These are phyloP conservation scores for Collybiopsis confluens DNA, from an alignment of 768 basidiomycete genomes.

Conservation along the genomic window DNA sequence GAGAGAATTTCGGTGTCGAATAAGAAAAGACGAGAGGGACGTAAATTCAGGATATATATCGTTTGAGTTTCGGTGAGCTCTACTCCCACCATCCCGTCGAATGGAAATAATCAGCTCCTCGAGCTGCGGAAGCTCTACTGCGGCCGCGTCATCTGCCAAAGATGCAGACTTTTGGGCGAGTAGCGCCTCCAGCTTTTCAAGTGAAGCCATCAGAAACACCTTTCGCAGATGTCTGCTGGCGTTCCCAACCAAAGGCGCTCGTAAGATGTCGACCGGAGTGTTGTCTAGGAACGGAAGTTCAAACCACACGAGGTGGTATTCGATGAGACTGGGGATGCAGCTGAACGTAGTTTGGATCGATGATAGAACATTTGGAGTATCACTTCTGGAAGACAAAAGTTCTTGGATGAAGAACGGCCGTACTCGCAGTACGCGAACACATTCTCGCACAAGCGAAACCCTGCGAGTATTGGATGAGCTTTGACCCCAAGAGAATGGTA, in stretches of 20 bases:
- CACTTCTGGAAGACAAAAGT: neutral
- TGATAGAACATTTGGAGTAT: neutral
- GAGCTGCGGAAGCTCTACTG: constrained; percentile 13
- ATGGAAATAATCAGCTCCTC: neutral
- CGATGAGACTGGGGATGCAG: neutral
- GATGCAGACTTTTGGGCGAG: too few species aligned
- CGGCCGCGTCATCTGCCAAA: constrained; percentile 18
- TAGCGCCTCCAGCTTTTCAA: constrained; percentile 9
- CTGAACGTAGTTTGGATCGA: neutral
- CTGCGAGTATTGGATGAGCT: neutral
- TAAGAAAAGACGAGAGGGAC: neutral
- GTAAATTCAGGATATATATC: neutral
- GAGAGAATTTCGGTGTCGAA: neutral
- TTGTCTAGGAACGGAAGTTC: neutral
- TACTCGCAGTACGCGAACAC: neutral
- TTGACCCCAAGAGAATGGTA: neutral
- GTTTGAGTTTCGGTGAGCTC: neutral
- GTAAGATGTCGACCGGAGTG: constrained; percentile 7
- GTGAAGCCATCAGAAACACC: constrained; percentile 10
- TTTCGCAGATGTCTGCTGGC: constrained; percentile 11
- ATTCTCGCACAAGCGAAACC: neutral
- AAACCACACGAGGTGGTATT: neutral
- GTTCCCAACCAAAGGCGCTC: constrained; percentile 2
- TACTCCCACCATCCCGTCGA: neutral
- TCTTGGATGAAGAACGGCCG: constrained; percentile 1